Evolutionary conservation across 306 rosid genomes (phyloP).

Genomic region (Lathyrus aphaca): DNA sequence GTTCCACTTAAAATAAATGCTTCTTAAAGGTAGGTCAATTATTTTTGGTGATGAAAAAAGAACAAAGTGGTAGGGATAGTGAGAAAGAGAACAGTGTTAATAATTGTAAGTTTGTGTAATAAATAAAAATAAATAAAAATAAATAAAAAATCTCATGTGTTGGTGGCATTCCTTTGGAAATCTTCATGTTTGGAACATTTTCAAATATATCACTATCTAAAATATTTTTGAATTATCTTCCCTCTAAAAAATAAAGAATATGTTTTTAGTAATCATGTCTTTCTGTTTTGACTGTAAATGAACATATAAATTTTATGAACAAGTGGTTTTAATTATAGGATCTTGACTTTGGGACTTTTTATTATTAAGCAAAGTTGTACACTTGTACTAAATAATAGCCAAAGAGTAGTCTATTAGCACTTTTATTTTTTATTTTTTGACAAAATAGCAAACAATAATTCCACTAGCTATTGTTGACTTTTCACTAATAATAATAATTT

Average conservation of each 20-base stretch:
- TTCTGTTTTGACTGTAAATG: too few species aligned
- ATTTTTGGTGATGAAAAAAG: background rate
- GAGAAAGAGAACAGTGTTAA: background rate
- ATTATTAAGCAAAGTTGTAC: background rate
- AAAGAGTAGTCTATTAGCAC: background rate
- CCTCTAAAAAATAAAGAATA: constrained; percentile 37
- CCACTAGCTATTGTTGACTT: constrained; percentile 1
- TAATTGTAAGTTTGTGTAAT: background rate
- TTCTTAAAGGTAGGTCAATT: constrained; percentile 2
- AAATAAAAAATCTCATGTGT: background rate
- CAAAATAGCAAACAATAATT: background rate
- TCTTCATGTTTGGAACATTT: background rate
- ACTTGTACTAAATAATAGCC: background rate
- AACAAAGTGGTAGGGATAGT: background rate
- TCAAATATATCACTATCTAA: background rate
- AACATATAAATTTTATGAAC: background rate
- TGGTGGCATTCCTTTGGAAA: background rate
- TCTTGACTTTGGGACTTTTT: background rate
- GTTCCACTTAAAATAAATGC: background rate
- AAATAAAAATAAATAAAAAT: too few species aligned
- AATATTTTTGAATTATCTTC: constrained; percentile 8
- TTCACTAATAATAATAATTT: background rate
- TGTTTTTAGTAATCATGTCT: constrained; percentile 33
- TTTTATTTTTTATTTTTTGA: background rate
- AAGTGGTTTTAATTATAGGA: background rate